These are phyloP conservation scores for Raffaelea albimanens DNA, from an alignment of 2,329 filamentous ascomycete genomes.

Conservation along the genomic window DNA sequence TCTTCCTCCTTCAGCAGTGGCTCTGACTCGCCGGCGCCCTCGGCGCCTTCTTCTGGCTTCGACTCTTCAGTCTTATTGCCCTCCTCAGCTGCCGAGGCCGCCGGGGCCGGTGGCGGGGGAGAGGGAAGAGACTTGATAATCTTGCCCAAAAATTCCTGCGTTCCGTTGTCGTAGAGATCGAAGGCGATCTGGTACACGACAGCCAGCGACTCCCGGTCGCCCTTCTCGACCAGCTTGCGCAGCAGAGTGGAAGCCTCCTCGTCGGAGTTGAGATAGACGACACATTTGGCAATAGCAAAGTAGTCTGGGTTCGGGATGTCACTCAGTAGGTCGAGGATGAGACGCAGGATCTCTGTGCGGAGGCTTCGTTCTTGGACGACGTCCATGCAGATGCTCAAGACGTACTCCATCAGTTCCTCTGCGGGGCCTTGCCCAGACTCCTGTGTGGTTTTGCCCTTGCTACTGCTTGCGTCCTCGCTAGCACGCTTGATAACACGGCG, in stretches of 20 bases:
- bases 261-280: constrained; percentile 89
- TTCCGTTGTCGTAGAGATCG: constrained; percentile 96
- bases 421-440: constrained; percentile 49
- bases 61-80: constrained; percentile 25
- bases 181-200: constrained; percentile 97
- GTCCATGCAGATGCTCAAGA: constrained; percentile 92
- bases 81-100: constrained; percentile 23
- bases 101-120: constrained; percentile 31
- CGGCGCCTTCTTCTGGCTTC: constrained; percentile 25
- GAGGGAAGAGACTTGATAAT: constrained; percentile 72
- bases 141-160: constrained; percentile 89
- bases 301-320: constrained; percentile 90
- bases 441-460: constrained; percentile 44
- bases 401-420: constrained; percentile 95
- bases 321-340: constrained; percentile 92
- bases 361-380: constrained; percentile 89
- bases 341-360: constrained; percentile 71
- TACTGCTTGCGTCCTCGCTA: constrained; percentile 72
- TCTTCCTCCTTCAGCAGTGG: constrained; percentile 37
- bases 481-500: constrained; percentile 79
- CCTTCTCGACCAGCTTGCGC: constrained; percentile 68
- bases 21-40: constrained; percentile 35
- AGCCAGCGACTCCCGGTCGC: constrained; percentile 67
- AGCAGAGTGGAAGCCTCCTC: constrained; percentile 84
- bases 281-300: constrained; percentile 96